Percentiles rank a stretch among this genome's conserved stretches.
These are phyloP conservation scores for Colletotrichum truncatum DNA, from an alignment of 2,329 filamentous ascomycete species.

Conservation along the genomic window DNA sequence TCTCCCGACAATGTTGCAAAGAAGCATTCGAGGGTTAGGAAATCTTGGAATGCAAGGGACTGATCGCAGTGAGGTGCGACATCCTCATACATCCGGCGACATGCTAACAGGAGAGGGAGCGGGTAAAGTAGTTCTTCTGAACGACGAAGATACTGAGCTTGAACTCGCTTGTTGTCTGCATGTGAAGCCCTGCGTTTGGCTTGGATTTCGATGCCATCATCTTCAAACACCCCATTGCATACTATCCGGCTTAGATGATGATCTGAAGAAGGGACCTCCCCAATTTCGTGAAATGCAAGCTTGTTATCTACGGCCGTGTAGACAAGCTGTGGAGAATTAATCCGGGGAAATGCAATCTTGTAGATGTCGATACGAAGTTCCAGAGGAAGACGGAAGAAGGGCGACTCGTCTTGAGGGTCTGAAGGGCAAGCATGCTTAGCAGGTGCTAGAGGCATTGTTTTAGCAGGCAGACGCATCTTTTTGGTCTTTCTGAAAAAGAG, in stretches of 20 bases:
- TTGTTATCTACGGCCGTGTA: neutral
- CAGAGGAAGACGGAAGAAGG: conserved; percentile 6
- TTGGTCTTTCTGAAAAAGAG: too few species aligned
- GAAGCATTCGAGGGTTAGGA: neutral
- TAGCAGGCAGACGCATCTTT: neutral
- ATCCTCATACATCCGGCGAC: conserved; percentile 12
- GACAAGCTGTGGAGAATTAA: neutral
- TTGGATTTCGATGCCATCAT: neutral
- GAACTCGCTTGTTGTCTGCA: neutral
- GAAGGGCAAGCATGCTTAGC: neutral
- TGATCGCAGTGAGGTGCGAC: conserved; percentile 15
- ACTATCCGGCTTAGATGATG: neutral
- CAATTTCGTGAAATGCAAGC: neutral
- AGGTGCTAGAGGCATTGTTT: neutral
- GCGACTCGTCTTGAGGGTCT: conserved; percentile 3
- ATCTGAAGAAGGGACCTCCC: neutral
- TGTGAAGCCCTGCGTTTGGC: neutral
- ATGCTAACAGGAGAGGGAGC: neutral
- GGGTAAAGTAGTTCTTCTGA: neutral
- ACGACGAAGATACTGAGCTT: neutral
- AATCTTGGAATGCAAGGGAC: conserved; percentile 7
- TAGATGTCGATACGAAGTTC: conserved; percentile 8
- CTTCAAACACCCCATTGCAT: neutral
- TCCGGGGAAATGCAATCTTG: conserved; percentile 2
- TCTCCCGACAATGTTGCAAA: neutral